Percentiles rank a stretch among this genome's conserved stretches.
Evolutionary conservation across 306 rosid species (phyloP).

Genomic region (Herpetospermum pedunculosum): DNA sequence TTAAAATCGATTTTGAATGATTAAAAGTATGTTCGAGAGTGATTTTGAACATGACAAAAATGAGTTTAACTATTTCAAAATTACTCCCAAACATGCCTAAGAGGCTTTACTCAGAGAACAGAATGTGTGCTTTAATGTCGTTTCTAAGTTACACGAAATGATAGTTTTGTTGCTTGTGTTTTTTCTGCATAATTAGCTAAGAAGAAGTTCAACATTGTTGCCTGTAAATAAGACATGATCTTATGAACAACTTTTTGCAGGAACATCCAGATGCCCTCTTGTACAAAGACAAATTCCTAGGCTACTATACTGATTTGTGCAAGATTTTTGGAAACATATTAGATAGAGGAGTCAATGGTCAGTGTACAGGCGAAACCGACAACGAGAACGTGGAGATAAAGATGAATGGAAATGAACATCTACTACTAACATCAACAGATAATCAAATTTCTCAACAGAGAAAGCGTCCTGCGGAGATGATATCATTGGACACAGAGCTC

Average conservation of each 20-base stretch:
- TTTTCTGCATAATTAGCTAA: not conserved
- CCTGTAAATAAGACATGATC: not conserved
- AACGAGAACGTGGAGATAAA: constrained; percentile 17
- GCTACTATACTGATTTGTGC: constrained; percentile 31
- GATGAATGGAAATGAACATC: constrained; percentile 16
- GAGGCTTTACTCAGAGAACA: not conserved
- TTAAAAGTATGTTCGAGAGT: too few relatives aligned
- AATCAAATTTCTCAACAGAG: constrained; percentile 12
- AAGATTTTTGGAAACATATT: constrained; percentile 32
- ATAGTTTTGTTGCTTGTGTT: not conserved
- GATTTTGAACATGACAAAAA: too few relatives aligned
- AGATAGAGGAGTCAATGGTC: constrained; percentile 19
- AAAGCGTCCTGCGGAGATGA: constrained; percentile 17
- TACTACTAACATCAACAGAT: constrained; percentile 8
- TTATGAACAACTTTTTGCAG: constrained; percentile 32
- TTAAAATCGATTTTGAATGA: too few relatives aligned
- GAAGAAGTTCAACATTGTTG: not conserved
- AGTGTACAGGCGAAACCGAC: constrained; percentile 14
- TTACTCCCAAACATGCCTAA: not conserved
- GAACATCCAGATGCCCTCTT: constrained; percentile 42
- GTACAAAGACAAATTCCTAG: constrained; percentile 33
- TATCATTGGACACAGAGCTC: constrained; percentile 4
- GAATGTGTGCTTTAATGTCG: not conserved
- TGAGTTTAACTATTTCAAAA: too few relatives aligned
- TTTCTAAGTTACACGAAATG: not conserved